Evolutionary conservation across 768 basidiomycete species (phyloP).

Genomic region (Coprinellus micaceus): DNA sequence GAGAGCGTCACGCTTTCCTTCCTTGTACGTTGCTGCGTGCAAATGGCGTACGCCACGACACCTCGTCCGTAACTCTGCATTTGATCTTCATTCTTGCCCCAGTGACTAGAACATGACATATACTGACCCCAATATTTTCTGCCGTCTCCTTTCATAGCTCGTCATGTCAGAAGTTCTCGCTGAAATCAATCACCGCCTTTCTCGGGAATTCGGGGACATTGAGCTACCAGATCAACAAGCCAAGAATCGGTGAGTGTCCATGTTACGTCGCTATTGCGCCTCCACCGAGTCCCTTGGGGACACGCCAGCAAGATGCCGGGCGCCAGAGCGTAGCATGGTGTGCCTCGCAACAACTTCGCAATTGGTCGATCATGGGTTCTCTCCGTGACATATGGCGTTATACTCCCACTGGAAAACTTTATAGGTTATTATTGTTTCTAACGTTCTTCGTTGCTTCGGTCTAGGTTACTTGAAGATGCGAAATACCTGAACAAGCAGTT

Average conservation of each 20-base stretch:
- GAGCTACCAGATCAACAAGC: slow-evolving; percentile 81
- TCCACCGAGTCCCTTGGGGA: too few species aligned
- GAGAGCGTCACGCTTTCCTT: too few species aligned
- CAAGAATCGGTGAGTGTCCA: slow-evolving; percentile 71
- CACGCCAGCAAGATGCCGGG: too few species aligned
- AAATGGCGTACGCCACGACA: too few species aligned
- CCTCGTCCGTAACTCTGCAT: too few species aligned
- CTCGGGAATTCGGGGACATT: slow-evolving; percentile 80
- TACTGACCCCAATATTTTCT: slow-evolving; percentile 8
- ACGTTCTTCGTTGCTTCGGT: background rate
- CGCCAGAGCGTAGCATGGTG: too few species aligned
- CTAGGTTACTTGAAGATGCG: slow-evolving; percentile 77
- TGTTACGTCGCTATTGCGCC: background rate
- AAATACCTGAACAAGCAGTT: slow-evolving; percentile 74
- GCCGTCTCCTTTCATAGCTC: slow-evolving; percentile 42
- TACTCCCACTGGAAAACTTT: background rate
- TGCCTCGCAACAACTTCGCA: too few species aligned
- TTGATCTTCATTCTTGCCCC: slow-evolving; percentile 6
- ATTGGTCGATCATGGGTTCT: too few species aligned
- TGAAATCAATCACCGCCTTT: slow-evolving; percentile 85
- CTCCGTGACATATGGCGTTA: too few species aligned
- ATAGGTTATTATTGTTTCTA: slow-evolving; percentile 6
- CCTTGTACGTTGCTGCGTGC: too few species aligned
- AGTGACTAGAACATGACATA: background rate
- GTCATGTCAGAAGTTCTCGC: slow-evolving; percentile 96